Conservation (phyloP, 495 filamentous ascomycete genomes). For the Penicillium salamii region DNA sequence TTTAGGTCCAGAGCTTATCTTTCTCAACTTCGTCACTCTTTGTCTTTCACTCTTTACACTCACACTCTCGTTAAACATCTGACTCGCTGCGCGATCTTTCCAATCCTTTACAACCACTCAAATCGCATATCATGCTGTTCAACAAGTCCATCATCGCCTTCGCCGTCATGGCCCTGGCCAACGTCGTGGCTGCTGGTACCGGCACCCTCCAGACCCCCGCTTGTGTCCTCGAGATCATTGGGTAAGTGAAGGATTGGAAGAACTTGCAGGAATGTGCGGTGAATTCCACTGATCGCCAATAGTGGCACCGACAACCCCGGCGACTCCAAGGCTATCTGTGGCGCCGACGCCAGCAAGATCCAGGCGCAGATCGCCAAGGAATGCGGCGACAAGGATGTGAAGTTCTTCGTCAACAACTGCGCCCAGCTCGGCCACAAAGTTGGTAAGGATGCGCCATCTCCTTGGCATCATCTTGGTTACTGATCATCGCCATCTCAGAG, state of each 20-base stretch:
- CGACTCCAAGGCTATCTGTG: conserved; percentile 31
- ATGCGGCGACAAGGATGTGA: conserved; percentile 31
- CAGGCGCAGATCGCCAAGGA: conserved; percentile 26
- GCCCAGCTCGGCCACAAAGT: conserved; percentile 29
- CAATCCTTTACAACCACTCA: conserved; percentile 10
- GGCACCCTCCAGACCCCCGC: conserved; percentile 27
- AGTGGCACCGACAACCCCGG: conserved; percentile 26
- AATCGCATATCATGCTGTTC: conserved; percentile 34
- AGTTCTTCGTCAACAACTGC: conserved; percentile 33
- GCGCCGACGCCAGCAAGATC: conserved; percentile 25
- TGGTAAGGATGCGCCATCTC: conserved; percentile 25
- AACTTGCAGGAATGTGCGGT: not conserved
- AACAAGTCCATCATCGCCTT: conserved; percentile 32
- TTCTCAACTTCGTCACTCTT: conserved; percentile 24
- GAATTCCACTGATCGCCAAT: not conserved
- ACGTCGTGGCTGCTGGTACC: conserved; percentile 18
- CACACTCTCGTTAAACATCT: conserved; percentile 22
- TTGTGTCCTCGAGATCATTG: conserved; percentile 36
- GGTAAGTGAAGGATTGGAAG: conserved; percentile 24
- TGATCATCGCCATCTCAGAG: conserved; percentile 5
- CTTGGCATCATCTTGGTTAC: conserved; percentile 1
- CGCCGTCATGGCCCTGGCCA: conserved; percentile 35
- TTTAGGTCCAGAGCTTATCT: conserved; percentile 9
- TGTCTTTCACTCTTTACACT: conserved; percentile 21
- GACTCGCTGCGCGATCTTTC: conserved; percentile 28